Conservation (phyloP, 2,329 filamentous ascomycete genomes). For the Metarhizium album region DNA sequence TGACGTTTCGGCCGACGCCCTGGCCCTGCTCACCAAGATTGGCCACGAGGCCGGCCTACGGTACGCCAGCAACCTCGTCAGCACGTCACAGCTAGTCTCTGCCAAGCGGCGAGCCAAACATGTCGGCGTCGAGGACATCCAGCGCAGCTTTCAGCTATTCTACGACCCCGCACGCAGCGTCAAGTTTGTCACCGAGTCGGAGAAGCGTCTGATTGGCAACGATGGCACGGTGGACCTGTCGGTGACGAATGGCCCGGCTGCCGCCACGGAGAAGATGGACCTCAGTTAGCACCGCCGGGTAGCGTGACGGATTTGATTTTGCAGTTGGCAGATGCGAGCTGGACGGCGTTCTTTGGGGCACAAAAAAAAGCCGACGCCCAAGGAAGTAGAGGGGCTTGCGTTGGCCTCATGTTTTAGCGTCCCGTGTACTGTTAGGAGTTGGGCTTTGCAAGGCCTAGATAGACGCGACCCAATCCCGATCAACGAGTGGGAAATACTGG, state of each 20-base stretch:
- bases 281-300: constrained; percentile 22
- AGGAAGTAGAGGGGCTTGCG: not conserved
- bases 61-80: constrained; percentile 97
- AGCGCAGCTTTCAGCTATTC: constrained; percentile 88
- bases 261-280: constrained; percentile 30
- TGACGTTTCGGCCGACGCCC: constrained; percentile 77
- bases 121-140: constrained; percentile 78
- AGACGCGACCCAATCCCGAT: not conserved
- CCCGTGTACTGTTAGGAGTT: constrained; percentile 5
- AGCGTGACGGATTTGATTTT: not conserved
- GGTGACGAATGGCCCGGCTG: constrained; percentile 29
- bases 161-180: constrained; percentile 83
- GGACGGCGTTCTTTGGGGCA: constrained; percentile 19
- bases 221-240: constrained; percentile 68
- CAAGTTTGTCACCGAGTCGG: constrained; percentile 80
- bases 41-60: constrained; percentile 83
- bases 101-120: constrained; percentile 79
- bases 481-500: too few relatives aligned
- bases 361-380: constrained; percentile 3
- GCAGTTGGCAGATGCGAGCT: constrained; percentile 11
- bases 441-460: constrained; percentile 13
- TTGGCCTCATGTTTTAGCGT: not conserved
- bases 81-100: constrained; percentile 77
- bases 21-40: constrained; percentile 91
- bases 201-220: constrained; percentile 87